A percentile compares a stretch with the other conserved stretches of the same genome.
These are phyloP conservation scores for Scenedesmus sp. DNA, from an alignment of 163 green algal genomes.

Conservation along the genomic window DNA sequence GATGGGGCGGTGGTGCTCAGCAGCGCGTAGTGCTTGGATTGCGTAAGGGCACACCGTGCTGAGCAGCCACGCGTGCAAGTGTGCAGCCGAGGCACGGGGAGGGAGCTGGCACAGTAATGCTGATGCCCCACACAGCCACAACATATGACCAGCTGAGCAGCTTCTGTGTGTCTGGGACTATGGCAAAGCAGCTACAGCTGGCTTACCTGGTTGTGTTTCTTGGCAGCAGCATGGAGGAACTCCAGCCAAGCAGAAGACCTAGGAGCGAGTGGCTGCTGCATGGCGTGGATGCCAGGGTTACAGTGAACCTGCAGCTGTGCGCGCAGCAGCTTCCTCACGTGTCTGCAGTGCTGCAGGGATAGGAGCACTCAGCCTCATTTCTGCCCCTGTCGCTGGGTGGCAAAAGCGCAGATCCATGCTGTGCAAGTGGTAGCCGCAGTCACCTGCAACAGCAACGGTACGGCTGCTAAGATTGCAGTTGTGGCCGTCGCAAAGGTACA, in stretches of 20 bases:
- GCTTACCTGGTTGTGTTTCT: background rate
- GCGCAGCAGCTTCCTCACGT: background rate
- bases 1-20: constrained; percentile 54
- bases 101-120: too few species aligned
- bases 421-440: constrained; percentile 69
- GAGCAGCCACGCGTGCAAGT: background rate
- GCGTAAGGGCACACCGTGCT: background rate
- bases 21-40: background rate
- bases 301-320: background rate
- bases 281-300: background rate
- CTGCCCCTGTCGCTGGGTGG: constrained; percentile 52
- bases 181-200: background rate
- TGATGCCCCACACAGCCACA: background rate
- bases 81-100: background rate
- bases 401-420: constrained; percentile 55
- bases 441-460: constrained; percentile 48
- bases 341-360: background rate
- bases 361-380: constrained; percentile 26
- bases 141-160: background rate
- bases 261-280: background rate
- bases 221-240: background rate
- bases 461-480: background rate
- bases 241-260: too few species aligned
- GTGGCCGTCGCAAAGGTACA: background rate
- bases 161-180: background rate